phyloP scores from a whole-genome alignment of 2,329 filamentous ascomycete genomes.

The Sporothrix variecibatus region DNA sequence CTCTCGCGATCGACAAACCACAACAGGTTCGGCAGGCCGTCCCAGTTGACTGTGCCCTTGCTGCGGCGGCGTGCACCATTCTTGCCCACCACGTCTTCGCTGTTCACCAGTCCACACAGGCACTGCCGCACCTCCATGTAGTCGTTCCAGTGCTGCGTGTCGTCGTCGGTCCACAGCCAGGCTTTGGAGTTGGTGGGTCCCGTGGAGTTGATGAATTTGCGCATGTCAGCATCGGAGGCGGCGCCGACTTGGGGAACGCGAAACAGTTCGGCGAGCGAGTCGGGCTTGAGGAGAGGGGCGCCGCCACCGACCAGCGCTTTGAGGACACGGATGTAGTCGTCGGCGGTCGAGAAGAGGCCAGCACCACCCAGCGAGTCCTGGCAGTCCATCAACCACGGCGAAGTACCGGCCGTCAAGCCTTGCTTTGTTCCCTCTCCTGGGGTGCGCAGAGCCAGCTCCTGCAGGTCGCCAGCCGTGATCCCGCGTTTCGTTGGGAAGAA shows the following conservation, averaged over 20 bases:
- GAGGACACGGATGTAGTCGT: background rate
- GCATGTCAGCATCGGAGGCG: background rate
- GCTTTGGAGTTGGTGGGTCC: background rate
- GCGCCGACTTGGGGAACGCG: background rate
- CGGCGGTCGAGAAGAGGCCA: background rate
- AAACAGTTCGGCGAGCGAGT: background rate
- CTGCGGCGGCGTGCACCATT: slow-evolving; percentile 46
- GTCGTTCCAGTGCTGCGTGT: slow-evolving; percentile 38
- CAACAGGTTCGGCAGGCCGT: slow-evolving; percentile 47
- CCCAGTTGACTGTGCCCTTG: slow-evolving; percentile 47
- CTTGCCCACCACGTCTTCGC: slow-evolving; percentile 39
- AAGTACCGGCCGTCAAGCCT: background rate
- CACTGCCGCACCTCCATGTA: slow-evolving; percentile 43
- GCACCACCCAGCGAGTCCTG: background rate
- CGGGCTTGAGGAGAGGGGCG: background rate
- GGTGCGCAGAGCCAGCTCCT: slow-evolving; percentile 39
- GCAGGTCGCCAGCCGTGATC: slow-evolving; percentile 33
- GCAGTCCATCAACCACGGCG: background rate
- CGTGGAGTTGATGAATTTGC: background rate
- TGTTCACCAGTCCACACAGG: slow-evolving; percentile 44
- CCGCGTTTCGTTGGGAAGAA: slow-evolving; percentile 43
- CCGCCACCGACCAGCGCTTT: background rate
- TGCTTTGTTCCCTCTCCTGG: slow-evolving; percentile 32
- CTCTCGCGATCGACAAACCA: slow-evolving; percentile 55
- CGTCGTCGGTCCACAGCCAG: slow-evolving; percentile 39